Conservation (phyloP, 163 green algal species). For the Chloromonas sp. region DNA sequence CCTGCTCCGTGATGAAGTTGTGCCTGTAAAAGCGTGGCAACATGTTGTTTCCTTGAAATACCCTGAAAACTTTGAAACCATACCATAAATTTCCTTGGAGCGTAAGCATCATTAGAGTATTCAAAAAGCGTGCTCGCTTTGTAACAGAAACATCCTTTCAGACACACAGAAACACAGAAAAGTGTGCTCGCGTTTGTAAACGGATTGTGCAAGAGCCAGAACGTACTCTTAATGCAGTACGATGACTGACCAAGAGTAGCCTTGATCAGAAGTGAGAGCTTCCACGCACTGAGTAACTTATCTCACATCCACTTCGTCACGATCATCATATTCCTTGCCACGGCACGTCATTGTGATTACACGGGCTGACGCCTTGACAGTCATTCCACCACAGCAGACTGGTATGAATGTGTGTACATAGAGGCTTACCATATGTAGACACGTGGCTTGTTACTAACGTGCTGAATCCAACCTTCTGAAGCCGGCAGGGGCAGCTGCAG, state of each 20-base stretch:
- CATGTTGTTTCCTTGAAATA: not conserved
- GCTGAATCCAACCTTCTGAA: conserved; percentile 27
- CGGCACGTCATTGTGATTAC: not conserved
- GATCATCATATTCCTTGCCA: not conserved
- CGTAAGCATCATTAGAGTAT: too few species aligned
- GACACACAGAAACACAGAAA: not conserved
- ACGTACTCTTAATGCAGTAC: too few species aligned
- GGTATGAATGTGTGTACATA: not conserved
- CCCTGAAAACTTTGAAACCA: too few species aligned
- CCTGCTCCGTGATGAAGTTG: conserved; percentile 42
- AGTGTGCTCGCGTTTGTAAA: not conserved
- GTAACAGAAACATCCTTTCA: not conserved
- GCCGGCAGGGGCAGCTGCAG: conserved; percentile 1
- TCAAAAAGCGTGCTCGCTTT: too few species aligned
- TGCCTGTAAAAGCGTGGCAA: conserved; percentile 11
- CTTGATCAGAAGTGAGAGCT: too few species aligned
- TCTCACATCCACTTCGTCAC: too few species aligned
- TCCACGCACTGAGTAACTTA: too few species aligned
- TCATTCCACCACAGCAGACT: not conserved
- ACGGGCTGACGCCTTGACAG: too few species aligned
- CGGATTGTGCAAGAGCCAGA: not conserved
- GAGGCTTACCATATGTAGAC: conserved; percentile 39
- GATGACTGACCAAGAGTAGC: too few species aligned
- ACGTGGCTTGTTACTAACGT: conserved; percentile 38
- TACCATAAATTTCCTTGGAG: too few species aligned